Conservation (phyloP, 495 filamentous ascomycete genomes). For the Polyplosphaeria fusca region DNA sequence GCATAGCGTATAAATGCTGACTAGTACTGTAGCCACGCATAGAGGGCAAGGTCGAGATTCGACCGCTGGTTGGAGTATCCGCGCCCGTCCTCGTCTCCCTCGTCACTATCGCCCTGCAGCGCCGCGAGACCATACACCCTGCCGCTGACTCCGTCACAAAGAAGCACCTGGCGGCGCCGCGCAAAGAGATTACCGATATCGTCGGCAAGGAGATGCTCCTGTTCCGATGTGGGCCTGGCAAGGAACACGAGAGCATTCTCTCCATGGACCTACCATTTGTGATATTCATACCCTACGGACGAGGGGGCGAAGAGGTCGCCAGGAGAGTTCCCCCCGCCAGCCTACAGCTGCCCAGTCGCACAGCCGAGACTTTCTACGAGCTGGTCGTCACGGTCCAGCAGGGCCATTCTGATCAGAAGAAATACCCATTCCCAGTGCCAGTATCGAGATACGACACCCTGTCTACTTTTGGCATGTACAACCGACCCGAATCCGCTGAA, state of each 20-base stretch:
- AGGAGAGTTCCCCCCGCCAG: constrained; percentile 88
- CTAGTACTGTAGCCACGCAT: constrained; percentile 74
- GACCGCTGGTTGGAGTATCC: constrained; percentile 75
- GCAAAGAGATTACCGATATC: constrained; percentile 85
- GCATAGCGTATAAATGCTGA: constrained; percentile 14
- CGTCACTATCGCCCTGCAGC: constrained; percentile 88
- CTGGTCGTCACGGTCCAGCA: constrained; percentile 95
- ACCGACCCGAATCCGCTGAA: constrained; percentile 84
- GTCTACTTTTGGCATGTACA: constrained; percentile 99
- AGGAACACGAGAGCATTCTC: constrained; percentile 80
- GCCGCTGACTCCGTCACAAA: constrained; percentile 90
- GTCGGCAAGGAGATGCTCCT: constrained; percentile 94
- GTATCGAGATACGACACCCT: constrained; percentile 91
- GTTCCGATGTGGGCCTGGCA: constrained; percentile 79
- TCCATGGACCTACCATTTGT: constrained; percentile 98
- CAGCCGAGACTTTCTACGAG: constrained; percentile 94
- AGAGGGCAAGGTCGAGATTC: constrained; percentile 97
- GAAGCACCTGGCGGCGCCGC: constrained; percentile 84
- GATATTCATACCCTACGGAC: constrained; percentile 92
- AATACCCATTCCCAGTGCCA: constrained; percentile 87
- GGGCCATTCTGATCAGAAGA: constrained; percentile 76
- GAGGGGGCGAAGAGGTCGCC: constrained; percentile 82
- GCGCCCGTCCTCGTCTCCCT: constrained; percentile 88
- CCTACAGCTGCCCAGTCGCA: constrained; percentile 83
- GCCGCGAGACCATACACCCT: constrained; percentile 94